Conservation (phyloP, 495 filamentous ascomycete species). For the Penicillium coprophilum region DNA sequence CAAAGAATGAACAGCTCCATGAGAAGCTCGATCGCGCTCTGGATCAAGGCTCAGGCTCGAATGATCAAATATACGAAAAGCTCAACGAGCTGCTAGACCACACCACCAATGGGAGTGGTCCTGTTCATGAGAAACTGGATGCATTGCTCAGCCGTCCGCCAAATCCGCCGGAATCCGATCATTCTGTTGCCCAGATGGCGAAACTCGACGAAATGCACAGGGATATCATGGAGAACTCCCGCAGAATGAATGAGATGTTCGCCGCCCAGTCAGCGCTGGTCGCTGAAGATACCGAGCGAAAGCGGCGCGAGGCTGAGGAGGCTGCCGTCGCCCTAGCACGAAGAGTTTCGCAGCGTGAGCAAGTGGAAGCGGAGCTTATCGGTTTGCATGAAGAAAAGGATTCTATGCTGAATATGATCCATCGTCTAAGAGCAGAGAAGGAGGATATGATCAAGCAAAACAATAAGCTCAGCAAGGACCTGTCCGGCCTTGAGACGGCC, state of each 20-base stretch:
- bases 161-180: slow-evolving; percentile 35
- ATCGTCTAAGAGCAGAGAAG: slow-evolving; percentile 62
- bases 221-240: slow-evolving; percentile 83
- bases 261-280: slow-evolving; percentile 74
- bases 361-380: slow-evolving; percentile 70
- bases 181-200: slow-evolving; percentile 61
- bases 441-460: slow-evolving; percentile 72
- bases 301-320: slow-evolving; percentile 79
- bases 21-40: slow-evolving; percentile 58
- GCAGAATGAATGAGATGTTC: slow-evolving; percentile 83
- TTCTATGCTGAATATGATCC: slow-evolving; percentile 56
- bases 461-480: slow-evolving; percentile 72
- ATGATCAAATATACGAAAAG: slow-evolving; percentile 53
- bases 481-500: slow-evolving; percentile 85
- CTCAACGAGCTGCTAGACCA: slow-evolving; percentile 63
- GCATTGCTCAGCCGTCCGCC: slow-evolving; percentile 33
- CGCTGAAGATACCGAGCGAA: slow-evolving; percentile 73
- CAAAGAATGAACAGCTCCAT: slow-evolving; percentile 44
- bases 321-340: slow-evolving; percentile 78
- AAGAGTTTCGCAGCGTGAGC: slow-evolving; percentile 71
- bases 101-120: slow-evolving; percentile 50
- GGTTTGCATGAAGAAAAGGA: slow-evolving; percentile 65
- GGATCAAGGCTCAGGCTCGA: slow-evolving; percentile 48
- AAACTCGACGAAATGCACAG: slow-evolving; percentile 87
- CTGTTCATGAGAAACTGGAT: slow-evolving; percentile 72